phyloP scores from a whole-genome alignment of 441 rosid species.

The Eutrema salsugineum region DNA sequence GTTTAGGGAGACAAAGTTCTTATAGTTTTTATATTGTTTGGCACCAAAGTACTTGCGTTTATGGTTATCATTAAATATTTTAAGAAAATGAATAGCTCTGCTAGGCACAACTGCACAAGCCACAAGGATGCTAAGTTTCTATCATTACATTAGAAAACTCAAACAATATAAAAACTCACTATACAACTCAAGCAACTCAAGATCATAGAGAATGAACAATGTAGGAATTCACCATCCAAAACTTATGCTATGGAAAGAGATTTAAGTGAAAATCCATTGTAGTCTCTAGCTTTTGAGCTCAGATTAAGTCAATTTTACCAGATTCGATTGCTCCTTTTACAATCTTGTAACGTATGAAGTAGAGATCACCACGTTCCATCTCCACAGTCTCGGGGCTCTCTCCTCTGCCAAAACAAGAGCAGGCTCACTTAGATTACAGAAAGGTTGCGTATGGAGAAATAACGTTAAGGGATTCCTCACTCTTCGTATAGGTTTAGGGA shows the following conservation, averaged over 20 bases:
- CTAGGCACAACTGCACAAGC: neutral
- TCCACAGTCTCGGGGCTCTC: constrained; percentile 21
- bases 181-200: neutral
- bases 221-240: neutral
- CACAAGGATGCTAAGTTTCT: neutral
- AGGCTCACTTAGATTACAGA: constrained; percentile 8
- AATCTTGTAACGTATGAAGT: constrained; percentile 33
- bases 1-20: too few relatives aligned
- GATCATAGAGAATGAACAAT: neutral
- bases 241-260: neutral
- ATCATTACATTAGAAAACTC: neutral
- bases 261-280: neutral
- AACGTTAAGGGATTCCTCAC: constrained; percentile 11
- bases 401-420: constrained; percentile 16
- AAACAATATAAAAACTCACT: neutral
- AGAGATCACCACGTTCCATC: constrained; percentile 29
- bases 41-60: too few relatives aligned
- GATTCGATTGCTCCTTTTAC: constrained; percentile 25
- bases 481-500: constrained; percentile 42
- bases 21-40: too few relatives aligned
- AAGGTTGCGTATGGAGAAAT: neutral
- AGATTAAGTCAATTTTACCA: constrained; percentile 29
- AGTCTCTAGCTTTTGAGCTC: neutral
- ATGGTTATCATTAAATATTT: neutral
- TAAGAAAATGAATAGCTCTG: neutral